Percentiles rank a stretch among this genome's conserved stretches.
Conservation (phyloP, 352 stramenopile species). For the Globisporangium recalcitrans region DNA sequence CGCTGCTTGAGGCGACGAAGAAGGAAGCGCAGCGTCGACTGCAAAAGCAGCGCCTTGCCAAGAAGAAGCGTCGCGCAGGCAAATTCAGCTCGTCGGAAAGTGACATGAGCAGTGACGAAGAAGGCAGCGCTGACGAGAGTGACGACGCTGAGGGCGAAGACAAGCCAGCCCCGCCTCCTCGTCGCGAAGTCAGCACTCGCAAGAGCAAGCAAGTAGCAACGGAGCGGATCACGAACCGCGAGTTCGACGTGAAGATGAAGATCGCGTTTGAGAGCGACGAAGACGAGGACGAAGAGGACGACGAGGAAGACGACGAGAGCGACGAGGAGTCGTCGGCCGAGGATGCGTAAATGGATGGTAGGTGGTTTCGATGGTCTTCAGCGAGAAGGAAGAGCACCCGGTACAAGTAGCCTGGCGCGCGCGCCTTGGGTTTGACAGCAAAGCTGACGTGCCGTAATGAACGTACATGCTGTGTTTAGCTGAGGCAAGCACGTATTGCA, state of each 20-base stretch:
- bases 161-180: constrained; percentile 10
- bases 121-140: constrained; percentile 9
- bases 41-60: constrained; percentile 32
- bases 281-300: constrained; percentile 29
- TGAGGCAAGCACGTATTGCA: neutral
- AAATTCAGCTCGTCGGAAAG: constrained; percentile 26
- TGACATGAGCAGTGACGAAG: constrained; percentile 26
- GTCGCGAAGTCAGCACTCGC: constrained; percentile 39
- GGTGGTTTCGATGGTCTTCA: constrained; percentile 2
- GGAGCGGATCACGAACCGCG: constrained; percentile 52
- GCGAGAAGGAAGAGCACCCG: neutral
- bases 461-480: neutral
- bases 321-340: constrained; percentile 16
- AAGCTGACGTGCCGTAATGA: neutral
- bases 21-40: constrained; percentile 28
- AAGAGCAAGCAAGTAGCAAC: constrained; percentile 54
- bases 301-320: constrained; percentile 14
- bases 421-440: neutral
- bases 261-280: constrained; percentile 42
- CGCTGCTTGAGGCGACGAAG: constrained; percentile 31
- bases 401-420: neutral
- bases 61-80: constrained; percentile 24
- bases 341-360: constrained; percentile 7
- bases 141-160: constrained; percentile 14
- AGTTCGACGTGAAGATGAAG: constrained; percentile 56